Percentiles rank a stretch among this genome's conserved stretches.
Evolutionary conservation across 768 basidiomycete genomes (phyloP).

Genomic region (Infundibulicybe gibba): DNA sequence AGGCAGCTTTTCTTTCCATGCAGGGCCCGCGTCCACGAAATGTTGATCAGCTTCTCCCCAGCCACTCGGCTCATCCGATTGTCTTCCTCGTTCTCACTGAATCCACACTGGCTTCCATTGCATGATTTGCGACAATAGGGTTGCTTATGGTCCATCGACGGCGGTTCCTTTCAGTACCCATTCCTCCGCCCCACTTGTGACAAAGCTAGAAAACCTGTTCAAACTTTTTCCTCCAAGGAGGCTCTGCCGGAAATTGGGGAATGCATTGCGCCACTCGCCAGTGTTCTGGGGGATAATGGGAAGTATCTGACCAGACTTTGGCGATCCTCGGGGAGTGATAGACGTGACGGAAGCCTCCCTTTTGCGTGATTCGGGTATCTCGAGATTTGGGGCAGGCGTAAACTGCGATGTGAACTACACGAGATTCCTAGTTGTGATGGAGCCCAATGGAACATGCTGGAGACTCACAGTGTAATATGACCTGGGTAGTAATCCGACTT

Average conservation of each 20-base stretch:
- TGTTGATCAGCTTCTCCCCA: slow-evolving; percentile 63
- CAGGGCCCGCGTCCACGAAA: slow-evolving; percentile 64
- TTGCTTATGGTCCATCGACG: slow-evolving; percentile 23
- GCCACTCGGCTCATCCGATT: slow-evolving; percentile 31
- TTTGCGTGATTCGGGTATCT: slow-evolving; percentile 28
- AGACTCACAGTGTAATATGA: slow-evolving; percentile 68
- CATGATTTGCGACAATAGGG: slow-evolving; percentile 14
- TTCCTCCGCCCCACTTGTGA: slow-evolving; percentile 82
- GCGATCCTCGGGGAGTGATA: slow-evolving; percentile 47
- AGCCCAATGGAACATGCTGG: slow-evolving; percentile 1
- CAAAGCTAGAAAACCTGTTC: slow-evolving; percentile 85
- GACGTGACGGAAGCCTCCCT: slow-evolving; percentile 37
- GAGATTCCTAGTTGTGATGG: not conserved
- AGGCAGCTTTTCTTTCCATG: slow-evolving; percentile 74
- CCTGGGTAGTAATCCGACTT: slow-evolving; percentile 66
- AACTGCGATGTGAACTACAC: slow-evolving; percentile 67
- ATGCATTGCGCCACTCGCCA: slow-evolving; percentile 56
- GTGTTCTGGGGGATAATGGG: slow-evolving; percentile 63
- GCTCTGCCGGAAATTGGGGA: slow-evolving; percentile 68
- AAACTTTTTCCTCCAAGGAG: slow-evolving; percentile 75
- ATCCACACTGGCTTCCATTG: slow-evolving; percentile 24
- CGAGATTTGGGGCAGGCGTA: slow-evolving; percentile 40
- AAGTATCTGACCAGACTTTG: slow-evolving; percentile 31
- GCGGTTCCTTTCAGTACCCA: slow-evolving; percentile 70
- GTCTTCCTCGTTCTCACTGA: slow-evolving; percentile 38